Evolutionary conservation across 2,329 filamentous ascomycete genomes (phyloP).

Genomic region (Talaromyces amestolkiae): DNA sequence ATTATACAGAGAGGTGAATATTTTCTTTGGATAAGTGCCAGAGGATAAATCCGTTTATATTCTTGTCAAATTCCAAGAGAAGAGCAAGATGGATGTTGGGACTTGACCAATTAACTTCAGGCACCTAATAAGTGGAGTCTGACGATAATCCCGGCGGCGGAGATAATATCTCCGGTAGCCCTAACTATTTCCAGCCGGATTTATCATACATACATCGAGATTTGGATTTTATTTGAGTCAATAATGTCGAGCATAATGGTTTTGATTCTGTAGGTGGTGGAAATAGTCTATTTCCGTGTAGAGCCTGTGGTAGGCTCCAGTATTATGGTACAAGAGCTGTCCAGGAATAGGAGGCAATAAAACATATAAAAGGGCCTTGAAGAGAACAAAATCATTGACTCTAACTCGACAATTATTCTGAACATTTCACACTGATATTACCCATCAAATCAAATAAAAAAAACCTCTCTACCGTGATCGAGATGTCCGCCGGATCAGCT

Average conservation of each 20-base stretch:
- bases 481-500: conserved; percentile 13
- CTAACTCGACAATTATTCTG: neutral
- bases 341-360: neutral
- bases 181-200: neutral
- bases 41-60: neutral
- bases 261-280: neutral
- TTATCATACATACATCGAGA: neutral
- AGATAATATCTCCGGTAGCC: conserved; percentile 19
- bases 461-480: neutral
- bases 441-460: no score
- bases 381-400: neutral
- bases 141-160: conserved; percentile 5
- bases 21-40: neutral
- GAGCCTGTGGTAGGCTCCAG: neutral
- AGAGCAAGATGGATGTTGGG: neutral
- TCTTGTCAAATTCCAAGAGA: neutral
- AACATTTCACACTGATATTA: no score
- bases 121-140: neutral
- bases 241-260: neutral
- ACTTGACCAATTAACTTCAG: neutral
- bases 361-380: neutral
- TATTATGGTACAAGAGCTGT: neutral
- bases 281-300: neutral
- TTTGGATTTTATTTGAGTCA: neutral
- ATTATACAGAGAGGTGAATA: neutral